Conservation (phyloP, 305 asterid species). For the Fraxinus platypoda region DNA sequence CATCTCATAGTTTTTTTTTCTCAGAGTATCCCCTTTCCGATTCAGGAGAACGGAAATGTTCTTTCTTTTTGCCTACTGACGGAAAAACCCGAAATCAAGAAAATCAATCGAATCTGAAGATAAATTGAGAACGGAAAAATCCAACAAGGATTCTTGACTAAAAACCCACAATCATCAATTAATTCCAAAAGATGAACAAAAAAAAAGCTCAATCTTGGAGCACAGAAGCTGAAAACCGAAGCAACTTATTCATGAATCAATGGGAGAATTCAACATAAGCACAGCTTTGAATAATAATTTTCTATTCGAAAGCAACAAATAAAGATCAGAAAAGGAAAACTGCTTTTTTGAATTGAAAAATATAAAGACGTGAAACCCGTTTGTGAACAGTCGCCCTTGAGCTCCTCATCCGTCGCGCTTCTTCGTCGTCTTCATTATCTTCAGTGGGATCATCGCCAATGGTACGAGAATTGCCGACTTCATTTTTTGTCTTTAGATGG, state of each 20-base stretch:
- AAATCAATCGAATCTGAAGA: constrained; percentile 22
- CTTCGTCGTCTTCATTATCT: too few species aligned
- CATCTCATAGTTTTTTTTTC: too few species aligned
- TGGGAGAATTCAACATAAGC: constrained; percentile 6
- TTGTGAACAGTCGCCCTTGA: too few species aligned
- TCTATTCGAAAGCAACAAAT: not conserved
- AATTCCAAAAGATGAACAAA: constrained; percentile 10
- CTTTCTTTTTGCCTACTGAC: not conserved
- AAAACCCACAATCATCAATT: constrained; percentile 17
- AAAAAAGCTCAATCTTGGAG: constrained; percentile 16
- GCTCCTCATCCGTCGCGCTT: too few species aligned
- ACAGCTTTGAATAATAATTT: not conserved
- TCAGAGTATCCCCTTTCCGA: not conserved
- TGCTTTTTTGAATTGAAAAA: constrained; percentile 18
- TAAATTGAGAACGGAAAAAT: constrained; percentile 1
- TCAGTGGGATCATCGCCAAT: too few species aligned
- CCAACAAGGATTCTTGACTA: constrained; percentile 20
- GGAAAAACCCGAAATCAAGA: constrained; percentile 7
- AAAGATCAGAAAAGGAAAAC: constrained; percentile 16
- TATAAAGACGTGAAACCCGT: too few species aligned
- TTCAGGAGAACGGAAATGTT: not conserved
- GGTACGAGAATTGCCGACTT: too few species aligned
- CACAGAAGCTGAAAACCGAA: constrained; percentile 11
- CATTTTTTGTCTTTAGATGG: too few species aligned
- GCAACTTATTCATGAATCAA: constrained; percentile 10